A percentile compares a stretch with the other conserved stretches of the same genome.
Evolutionary conservation across 1,284 basidiomycete species (phyloP).

Genomic region (Tetrapyrgos nigripes): DNA sequence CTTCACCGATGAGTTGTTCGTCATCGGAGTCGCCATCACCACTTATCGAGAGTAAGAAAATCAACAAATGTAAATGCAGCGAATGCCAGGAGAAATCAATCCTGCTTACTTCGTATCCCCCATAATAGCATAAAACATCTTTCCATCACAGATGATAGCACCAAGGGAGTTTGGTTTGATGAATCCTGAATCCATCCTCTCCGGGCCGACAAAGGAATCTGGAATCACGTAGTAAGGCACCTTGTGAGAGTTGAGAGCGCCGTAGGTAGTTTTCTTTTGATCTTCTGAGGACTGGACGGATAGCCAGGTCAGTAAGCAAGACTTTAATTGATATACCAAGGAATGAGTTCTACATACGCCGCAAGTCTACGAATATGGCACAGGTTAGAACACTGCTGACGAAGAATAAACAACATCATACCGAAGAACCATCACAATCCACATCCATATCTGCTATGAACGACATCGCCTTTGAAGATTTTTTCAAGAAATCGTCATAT

Average conservation of each 20-base stretch:
- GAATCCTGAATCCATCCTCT: constrained; percentile 13
- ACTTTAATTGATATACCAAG: too few species aligned
- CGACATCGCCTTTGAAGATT: constrained; percentile 17
- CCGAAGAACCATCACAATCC: constrained; percentile 31
- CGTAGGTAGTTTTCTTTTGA: constrained; percentile 25
- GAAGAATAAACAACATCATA: too few species aligned
- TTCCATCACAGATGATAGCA: too few species aligned
- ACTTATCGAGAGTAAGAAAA: constrained; percentile 3
- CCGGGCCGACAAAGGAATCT: constrained; percentile 18
- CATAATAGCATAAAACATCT: constrained; percentile 32
- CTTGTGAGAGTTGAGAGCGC: constrained; percentile 25
- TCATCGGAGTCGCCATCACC: too few species aligned
- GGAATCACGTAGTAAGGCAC: constrained; percentile 31
- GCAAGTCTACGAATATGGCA: too few species aligned
- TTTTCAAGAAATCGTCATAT: constrained; percentile 24
- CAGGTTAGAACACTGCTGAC: too few species aligned
- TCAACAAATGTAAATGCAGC: neutral
- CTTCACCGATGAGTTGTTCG: constrained; percentile 29
- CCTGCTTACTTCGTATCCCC: constrained; percentile 28
- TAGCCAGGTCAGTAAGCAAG: too few species aligned
- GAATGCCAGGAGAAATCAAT: neutral
- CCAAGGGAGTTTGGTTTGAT: constrained; percentile 24
- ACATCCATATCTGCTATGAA: constrained; percentile 32
- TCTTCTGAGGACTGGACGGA: too few species aligned
- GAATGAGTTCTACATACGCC: too few species aligned